Percentiles rank a stretch among this genome's conserved stretches.
Evolutionary conservation across 2,329 filamentous ascomycete species (phyloP).

Genomic region (Fusarium austroafricanum): DNA sequence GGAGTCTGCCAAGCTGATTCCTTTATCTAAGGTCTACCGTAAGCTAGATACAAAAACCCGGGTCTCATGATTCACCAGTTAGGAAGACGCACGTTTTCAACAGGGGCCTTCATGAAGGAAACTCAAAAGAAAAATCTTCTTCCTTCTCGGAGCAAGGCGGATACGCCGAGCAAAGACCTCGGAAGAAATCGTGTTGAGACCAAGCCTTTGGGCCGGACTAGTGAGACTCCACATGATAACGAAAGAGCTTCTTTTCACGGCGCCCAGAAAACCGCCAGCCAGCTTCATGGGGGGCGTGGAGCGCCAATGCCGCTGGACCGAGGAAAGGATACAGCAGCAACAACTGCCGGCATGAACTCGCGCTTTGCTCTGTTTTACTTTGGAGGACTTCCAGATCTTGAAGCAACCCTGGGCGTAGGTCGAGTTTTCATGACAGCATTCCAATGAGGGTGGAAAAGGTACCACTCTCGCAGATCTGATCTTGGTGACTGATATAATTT

Average conservation of each 20-base stretch:
- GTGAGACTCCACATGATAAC: constrained; percentile 20
- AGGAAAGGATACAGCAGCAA: constrained; percentile 21
- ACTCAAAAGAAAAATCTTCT: not conserved
- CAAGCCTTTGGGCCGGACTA: constrained; percentile 10
- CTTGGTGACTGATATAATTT: constrained; percentile 21
- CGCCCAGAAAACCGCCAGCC: constrained; percentile 30
- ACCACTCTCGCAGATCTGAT: constrained; percentile 32
- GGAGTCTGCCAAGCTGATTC: constrained; percentile 1
- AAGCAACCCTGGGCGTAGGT: constrained; percentile 21
- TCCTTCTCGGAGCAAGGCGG: constrained; percentile 29
- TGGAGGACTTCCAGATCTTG: constrained; percentile 1
- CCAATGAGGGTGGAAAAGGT: constrained; percentile 16
- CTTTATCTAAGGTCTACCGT: constrained; percentile 8
- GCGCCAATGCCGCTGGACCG: constrained; percentile 43
- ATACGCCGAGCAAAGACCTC: constrained; percentile 26
- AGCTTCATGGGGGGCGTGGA: constrained; percentile 30
- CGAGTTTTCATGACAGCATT: constrained; percentile 17
- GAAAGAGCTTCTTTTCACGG: constrained; percentile 19
- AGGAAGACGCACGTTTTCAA: constrained; percentile 28
- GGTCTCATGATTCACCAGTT: constrained; percentile 22
- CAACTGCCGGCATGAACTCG: constrained; percentile 32
- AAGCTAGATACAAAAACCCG: constrained; percentile 4
- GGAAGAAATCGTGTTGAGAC: constrained; percentile 33
- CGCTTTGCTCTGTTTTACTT: constrained; percentile 9
- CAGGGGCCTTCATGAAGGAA: constrained; percentile 5